Evolutionary conservation across 108 stramenopile genomes (phyloP).

Genomic region (Cylindrotheca closterium): DNA sequence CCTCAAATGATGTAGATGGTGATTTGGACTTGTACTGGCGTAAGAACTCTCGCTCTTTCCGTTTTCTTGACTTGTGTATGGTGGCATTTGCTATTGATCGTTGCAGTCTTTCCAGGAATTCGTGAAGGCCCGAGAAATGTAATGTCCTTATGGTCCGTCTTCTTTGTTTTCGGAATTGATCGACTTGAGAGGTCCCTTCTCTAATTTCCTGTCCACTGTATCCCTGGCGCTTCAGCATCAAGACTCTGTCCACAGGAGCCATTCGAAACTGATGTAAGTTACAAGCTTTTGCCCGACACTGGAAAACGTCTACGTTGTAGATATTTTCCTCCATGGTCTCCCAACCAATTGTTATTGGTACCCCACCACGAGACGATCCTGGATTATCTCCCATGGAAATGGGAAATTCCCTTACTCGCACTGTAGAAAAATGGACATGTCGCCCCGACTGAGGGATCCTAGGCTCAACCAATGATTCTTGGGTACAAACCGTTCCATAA

Average conservation of each 20-base stretch:
- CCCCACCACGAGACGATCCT: conserved; percentile 17
- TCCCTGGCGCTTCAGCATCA: background rate
- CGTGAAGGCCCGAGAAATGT: background rate
- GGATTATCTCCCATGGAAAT: conserved; percentile 44
- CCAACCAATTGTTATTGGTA: conserved; percentile 28
- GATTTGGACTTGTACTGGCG: background rate
- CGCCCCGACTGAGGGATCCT: too few species aligned
- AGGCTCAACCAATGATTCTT: too few species aligned
- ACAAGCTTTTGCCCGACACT: background rate
- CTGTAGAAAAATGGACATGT: conserved; percentile 24
- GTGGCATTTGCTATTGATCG: background rate
- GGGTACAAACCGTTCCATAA: too few species aligned
- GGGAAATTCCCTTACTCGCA: conserved; percentile 34
- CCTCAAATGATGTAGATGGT: too few species aligned
- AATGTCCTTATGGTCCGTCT: background rate
- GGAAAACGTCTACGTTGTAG: background rate
- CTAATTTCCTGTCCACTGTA: background rate
- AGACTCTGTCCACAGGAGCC: background rate
- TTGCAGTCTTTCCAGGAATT: background rate
- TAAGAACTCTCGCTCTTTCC: background rate
- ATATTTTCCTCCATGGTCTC: background rate
- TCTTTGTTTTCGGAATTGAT: background rate
- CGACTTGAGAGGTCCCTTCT: background rate
- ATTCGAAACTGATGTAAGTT: background rate
- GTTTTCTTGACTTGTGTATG: background rate